Evolutionary conservation across 768 basidiomycete genomes (phyloP).

Genomic region (Hygrophoropsis aurantiaca): DNA sequence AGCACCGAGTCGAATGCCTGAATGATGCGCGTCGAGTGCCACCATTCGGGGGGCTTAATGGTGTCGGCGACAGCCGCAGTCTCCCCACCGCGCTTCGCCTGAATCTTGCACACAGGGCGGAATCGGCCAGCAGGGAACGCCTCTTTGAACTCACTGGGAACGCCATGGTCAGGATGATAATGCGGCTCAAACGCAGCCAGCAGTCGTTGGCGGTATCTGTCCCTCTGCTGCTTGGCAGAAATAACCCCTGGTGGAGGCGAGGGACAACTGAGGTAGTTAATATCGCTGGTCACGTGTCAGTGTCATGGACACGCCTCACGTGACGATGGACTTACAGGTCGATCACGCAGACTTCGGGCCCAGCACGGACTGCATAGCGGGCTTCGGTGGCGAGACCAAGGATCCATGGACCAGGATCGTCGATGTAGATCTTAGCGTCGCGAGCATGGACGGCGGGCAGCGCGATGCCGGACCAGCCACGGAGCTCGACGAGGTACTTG

Average conservation of each 20-base stretch:
- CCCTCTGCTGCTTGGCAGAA: conserved; percentile 76
- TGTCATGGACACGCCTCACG: neutral
- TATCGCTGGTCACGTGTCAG: conserved; percentile 51
- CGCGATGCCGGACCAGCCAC: conserved; percentile 91
- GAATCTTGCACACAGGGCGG: conserved; percentile 88
- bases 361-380: conserved; percentile 70
- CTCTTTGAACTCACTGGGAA: conserved; percentile 92
- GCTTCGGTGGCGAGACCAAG: conserved; percentile 87
- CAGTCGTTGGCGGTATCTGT: conserved; percentile 73
- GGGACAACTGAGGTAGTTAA: conserved; percentile 82
- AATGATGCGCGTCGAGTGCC: conserved; percentile 89
- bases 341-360: conserved; percentile 82
- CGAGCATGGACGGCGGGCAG: conserved; percentile 81
- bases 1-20: conserved; percentile 88
- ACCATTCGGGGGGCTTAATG: conserved; percentile 91
- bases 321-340: conserved; percentile 63
- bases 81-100: conserved; percentile 78
- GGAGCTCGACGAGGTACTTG: conserved; percentile 88
- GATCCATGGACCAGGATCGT: conserved; percentile 97
- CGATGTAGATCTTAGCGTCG: conserved; percentile 90
- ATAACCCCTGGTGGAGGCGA: conserved; percentile 75
- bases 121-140: conserved; percentile 92
- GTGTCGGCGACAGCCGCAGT: conserved; percentile 84
- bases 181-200: conserved; percentile 80
- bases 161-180: conserved; percentile 86